A percentile compares a stretch with the other conserved stretches of the same genome.
phyloP scores from a whole-genome alignment of 495 filamentous ascomycete genomes.

The Aspergillus sparsus region DNA sequence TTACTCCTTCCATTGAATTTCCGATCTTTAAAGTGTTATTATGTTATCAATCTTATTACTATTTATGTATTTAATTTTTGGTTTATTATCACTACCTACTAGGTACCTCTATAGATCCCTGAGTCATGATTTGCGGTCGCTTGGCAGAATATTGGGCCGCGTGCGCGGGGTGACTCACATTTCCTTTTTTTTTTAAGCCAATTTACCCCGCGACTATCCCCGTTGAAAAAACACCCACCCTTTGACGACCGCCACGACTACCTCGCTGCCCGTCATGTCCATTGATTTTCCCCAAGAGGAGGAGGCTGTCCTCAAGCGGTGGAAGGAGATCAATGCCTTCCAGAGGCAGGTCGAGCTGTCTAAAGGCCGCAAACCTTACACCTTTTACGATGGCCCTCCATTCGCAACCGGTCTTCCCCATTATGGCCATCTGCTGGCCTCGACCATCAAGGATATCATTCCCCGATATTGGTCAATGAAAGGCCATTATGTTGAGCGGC shows the following conservation, averaged over 20 bases:
- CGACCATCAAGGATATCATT: constrained; percentile 97
- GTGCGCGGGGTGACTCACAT: constrained; percentile 43
- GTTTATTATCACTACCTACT: constrained; percentile 3
- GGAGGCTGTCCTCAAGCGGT: constrained; percentile 74
- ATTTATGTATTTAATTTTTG: too few species aligned
- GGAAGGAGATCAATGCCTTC: constrained; percentile 91
- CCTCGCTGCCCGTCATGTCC: constrained; percentile 56
- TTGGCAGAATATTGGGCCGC: constrained; percentile 30
- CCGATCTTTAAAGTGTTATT: too few species aligned
- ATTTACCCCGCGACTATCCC: constrained; percentile 31
- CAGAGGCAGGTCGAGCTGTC: constrained; percentile 73
- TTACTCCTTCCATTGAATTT: too few species aligned
- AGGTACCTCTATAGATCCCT: neutral
- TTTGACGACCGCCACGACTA: constrained; percentile 24
- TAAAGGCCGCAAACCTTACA: constrained; percentile 72
- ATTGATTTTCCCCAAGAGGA: constrained; percentile 93
- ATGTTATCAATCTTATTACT: too few species aligned
- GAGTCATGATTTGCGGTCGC: constrained; percentile 11
- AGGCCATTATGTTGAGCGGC: constrained; percentile 75
- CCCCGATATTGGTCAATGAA: constrained; percentile 98
- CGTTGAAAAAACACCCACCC: constrained; percentile 14
- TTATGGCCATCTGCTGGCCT: constrained; percentile 93
- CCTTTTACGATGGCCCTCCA: constrained; percentile 60
- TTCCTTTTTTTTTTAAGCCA: constrained; percentile 24
- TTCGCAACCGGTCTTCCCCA: constrained; percentile 81